Percentiles rank a stretch among this genome's conserved stretches.
Evolutionary conservation across 305 asterid species (phyloP).

Genomic region (Fraxinus greggii): DNA sequence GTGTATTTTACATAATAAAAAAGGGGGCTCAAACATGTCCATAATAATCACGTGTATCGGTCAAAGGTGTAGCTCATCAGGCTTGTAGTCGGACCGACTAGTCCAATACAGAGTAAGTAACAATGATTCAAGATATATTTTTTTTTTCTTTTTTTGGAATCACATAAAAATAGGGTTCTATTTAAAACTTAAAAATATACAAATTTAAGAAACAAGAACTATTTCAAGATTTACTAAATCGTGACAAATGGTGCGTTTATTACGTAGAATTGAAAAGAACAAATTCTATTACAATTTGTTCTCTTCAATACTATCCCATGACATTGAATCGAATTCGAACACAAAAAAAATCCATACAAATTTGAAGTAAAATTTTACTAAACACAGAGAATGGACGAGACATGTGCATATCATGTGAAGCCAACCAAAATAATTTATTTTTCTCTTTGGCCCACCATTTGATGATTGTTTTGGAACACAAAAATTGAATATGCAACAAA

Average conservation of each 20-base stretch:
- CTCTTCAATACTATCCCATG: background rate
- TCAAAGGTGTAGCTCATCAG: too few relatives aligned
- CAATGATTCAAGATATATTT: background rate
- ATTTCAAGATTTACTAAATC: too few relatives aligned
- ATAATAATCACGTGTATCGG: too few relatives aligned
- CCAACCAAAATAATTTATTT: background rate
- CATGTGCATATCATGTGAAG: background rate
- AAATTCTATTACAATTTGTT: too few relatives aligned
- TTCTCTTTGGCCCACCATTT: background rate
- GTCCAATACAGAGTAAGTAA: background rate
- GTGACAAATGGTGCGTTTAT: too few relatives aligned
- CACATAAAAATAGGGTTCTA: background rate
- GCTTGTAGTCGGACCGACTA: background rate
- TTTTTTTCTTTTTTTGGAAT: too few relatives aligned
- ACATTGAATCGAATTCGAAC: background rate
- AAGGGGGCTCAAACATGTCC: too few relatives aligned
- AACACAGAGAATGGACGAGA: background rate
- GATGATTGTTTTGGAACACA: background rate
- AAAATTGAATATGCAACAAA: background rate
- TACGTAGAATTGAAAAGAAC: too few relatives aligned
- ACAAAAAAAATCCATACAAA: background rate
- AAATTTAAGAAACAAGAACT: too few relatives aligned
- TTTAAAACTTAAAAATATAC: background rate
- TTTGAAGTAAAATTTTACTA: background rate
- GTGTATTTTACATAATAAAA: too few relatives aligned